Base-by-base conservation (phyloP, 768 basidiomycete genomes). In the Hemileccinum impolitum region DNA sequence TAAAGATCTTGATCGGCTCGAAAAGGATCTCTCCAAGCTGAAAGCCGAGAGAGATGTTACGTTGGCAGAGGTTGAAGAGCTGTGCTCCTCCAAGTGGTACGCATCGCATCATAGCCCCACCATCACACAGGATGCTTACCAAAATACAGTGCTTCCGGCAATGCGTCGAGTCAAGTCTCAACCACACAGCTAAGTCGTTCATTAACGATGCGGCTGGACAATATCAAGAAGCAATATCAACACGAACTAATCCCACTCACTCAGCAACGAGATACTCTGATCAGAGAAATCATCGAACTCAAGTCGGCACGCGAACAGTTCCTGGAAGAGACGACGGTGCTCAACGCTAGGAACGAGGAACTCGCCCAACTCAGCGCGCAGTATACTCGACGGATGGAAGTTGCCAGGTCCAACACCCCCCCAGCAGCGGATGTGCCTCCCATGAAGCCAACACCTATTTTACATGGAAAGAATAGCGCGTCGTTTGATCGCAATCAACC, bases 281-380 rank as follows among this genome's bases (percentile, higher is more conserved):
- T 74, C 18, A 77, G 91, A 39, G 95, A 98, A 69, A 84, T 97
- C 47, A 72, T 76, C 3, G 94, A 98, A 59, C 83, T 99, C 42
- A 85, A 84, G 62, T 86, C 88, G 14, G 82, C 88, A 1, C 82
- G 91, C 28, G 93, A 96, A 55, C 79, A 85, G 36, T 87, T 89
- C 69, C 71, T 94, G 35, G 94, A 95, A 61, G 96, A 99, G 71
- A 90, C 93, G 1, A 87, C 92, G 0, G 85, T 85, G 18, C 78
- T 99, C 43, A 92, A 91, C 63, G 85, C 84, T 6, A 83, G 93
- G 41, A 98, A 98, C 70, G 93, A 94, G 59, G 90, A 94, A 64
- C 77, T 99, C 6, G 87, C 89, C 1, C 88, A 93, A 65, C 79
- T 97, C 38, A 89, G 88, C 55, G 78, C 85, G 5, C 87, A 91